Conservation (phyloP, 2,329 filamentous ascomycete species). For the Claviceps purpurea region DNA sequence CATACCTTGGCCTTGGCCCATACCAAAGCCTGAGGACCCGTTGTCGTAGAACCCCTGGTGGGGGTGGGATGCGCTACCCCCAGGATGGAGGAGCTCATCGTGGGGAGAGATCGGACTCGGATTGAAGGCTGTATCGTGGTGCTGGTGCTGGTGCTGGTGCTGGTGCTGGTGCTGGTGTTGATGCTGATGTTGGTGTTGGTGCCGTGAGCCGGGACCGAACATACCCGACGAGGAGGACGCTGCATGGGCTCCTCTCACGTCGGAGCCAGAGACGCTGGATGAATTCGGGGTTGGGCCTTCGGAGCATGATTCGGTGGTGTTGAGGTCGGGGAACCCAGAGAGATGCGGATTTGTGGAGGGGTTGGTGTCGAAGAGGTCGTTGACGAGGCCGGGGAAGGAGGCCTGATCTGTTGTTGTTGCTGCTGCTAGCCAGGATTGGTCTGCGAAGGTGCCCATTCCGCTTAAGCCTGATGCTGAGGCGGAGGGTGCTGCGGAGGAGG, state of each 20-base stretch:
- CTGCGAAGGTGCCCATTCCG: no score
- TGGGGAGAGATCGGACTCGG: constrained; percentile 36
- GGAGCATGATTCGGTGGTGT: no score
- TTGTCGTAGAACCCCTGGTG: constrained; percentile 27
- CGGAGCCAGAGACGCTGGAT: no score
- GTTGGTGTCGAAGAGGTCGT: no score
- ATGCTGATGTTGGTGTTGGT: background rate
- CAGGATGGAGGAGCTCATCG: constrained; percentile 24
- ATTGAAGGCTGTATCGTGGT: constrained; percentile 31
- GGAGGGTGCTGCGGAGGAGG: background rate
- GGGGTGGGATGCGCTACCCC: constrained; percentile 8
- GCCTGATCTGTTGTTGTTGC: no score
- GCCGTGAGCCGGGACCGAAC: background rate
- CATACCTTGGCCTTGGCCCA: constrained; percentile 9
- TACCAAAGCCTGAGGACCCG: constrained; percentile 22
- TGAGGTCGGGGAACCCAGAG: no score
- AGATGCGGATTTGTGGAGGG: no score
- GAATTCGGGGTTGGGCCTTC: no score
- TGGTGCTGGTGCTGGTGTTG: background rate
- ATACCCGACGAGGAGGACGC: no score
- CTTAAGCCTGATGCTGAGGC: background rate
- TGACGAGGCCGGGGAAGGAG: no score
- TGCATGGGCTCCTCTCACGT: no score
- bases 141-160: background rate
- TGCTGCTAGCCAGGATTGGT: no score